Percentiles rank a stretch among this genome's conserved stretches.
phyloP scores from a whole-genome alignment of 176 grass and related monocot species.

The Ensete ventricosum region DNA sequence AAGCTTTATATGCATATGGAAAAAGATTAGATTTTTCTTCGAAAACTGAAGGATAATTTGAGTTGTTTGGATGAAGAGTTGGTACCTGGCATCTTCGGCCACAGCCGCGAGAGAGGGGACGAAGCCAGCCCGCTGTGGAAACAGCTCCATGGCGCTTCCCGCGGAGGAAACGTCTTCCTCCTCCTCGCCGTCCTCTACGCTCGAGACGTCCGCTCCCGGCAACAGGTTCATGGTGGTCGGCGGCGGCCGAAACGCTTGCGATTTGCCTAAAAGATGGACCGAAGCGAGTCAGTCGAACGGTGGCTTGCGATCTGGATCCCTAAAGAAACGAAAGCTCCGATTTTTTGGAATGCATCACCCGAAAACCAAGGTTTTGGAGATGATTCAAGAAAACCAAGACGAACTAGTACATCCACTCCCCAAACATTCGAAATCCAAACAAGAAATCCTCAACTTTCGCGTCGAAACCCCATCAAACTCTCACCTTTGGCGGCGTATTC shows the following conservation, averaged over 20 bases:
- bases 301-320: not conserved
- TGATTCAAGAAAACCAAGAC: not conserved
- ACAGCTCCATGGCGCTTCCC: slow-evolving; percentile 50
- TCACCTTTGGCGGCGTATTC: slow-evolving; percentile 36
- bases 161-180: not conserved
- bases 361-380: not conserved
- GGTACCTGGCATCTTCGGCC: not conserved
- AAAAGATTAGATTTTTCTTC: too few relatives aligned
- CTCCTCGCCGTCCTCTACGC: slow-evolving; percentile 25
- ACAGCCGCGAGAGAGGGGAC: not conserved
- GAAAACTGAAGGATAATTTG: not conserved
- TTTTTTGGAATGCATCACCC: not conserved
- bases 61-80: not conserved
- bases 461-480: not conserved
- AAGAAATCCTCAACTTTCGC: not conserved
- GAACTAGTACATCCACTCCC: not conserved
- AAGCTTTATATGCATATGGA: too few relatives aligned
- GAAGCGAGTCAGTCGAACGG: slow-evolving; percentile 9
- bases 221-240: slow-evolving; percentile 41
- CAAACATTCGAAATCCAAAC: not conserved
- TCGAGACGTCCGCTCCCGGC: slow-evolving; percentile 23
- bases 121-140: slow-evolving; percentile 71
- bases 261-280: slow-evolving; percentile 42
- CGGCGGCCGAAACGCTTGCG: slow-evolving; percentile 27
- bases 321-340: not conserved